Evolutionary conservation across 2,329 filamentous ascomycete genomes (phyloP).

Genomic region (Ophiosphaerella narmari): DNA sequence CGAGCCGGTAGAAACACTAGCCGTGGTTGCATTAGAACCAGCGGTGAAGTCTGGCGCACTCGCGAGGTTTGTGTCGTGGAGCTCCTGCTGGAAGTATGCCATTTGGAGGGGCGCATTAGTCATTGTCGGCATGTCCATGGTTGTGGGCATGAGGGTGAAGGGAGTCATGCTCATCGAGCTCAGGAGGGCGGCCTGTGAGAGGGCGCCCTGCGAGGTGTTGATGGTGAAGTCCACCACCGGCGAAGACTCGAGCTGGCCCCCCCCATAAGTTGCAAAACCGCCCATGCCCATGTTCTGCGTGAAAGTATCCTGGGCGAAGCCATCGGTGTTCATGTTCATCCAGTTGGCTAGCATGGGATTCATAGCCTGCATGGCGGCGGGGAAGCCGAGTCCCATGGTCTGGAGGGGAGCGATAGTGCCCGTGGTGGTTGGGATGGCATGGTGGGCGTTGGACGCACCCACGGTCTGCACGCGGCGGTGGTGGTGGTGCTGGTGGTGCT

Average conservation of each 20-base stretch:
- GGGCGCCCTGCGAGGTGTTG: constrained; percentile 41
- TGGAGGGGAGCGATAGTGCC: constrained; percentile 41
- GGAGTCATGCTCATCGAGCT: constrained; percentile 50
- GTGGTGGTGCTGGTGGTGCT: constrained; percentile 27
- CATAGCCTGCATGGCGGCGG: constrained; percentile 39
- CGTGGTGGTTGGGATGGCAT: constrained; percentile 28
- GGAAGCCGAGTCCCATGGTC: constrained; percentile 37
- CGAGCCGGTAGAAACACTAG: constrained; percentile 61
- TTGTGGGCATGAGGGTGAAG: constrained; percentile 49
- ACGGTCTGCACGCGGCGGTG: constrained; percentile 36
- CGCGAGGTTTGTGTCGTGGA: constrained; percentile 56
- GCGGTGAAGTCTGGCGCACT: constrained; percentile 54
- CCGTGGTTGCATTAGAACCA: constrained; percentile 26
- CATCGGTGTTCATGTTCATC: constrained; percentile 48
- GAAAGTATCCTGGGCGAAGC: constrained; percentile 36
- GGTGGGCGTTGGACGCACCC: constrained; percentile 29
- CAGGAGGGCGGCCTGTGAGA: constrained; percentile 31
- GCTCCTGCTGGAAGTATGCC: constrained; percentile 74
- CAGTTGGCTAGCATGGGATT: constrained; percentile 48
- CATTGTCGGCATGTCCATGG: constrained; percentile 47
- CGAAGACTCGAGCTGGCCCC: constrained; percentile 50
- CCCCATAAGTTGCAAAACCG: constrained; percentile 45
- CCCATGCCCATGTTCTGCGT: constrained; percentile 32
- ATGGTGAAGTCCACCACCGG: constrained; percentile 53
- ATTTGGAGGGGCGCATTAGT: constrained; percentile 42